These are phyloP conservation scores for Pythium coloratum DNA, from an alignment of 352 stramenopile species.

Conservation along the genomic window DNA sequence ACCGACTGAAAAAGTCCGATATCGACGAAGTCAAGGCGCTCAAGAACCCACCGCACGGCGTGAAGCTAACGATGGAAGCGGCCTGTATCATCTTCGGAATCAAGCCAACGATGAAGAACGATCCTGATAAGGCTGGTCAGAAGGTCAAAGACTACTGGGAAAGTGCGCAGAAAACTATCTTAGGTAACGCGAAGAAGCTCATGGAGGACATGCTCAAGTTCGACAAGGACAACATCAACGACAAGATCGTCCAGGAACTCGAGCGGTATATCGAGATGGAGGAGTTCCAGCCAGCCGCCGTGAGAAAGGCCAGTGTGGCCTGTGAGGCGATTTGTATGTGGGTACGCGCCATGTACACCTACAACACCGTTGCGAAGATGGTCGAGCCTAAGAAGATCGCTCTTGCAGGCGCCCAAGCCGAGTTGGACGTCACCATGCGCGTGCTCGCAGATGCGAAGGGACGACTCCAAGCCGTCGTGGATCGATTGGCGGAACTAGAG, in stretches of 20 bases:
- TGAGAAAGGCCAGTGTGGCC: slow-evolving; percentile 89
- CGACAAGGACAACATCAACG: slow-evolving; percentile 88
- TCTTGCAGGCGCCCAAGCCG: slow-evolving; percentile 74
- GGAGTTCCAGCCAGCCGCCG: slow-evolving; percentile 86
- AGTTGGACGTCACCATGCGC: slow-evolving; percentile 87
- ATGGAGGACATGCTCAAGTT: slow-evolving; percentile 91
- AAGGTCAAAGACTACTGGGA: slow-evolving; percentile 92
- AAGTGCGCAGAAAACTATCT: slow-evolving; percentile 84
- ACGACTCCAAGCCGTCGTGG: slow-evolving; percentile 77
- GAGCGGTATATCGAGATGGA: slow-evolving; percentile 91
- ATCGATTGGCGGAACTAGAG: slow-evolving; percentile 90
- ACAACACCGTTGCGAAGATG: slow-evolving; percentile 90
- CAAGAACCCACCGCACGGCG: slow-evolving; percentile 86
- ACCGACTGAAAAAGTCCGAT: slow-evolving; percentile 91
- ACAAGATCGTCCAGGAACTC: slow-evolving; percentile 87
- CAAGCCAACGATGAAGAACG: slow-evolving; percentile 87
- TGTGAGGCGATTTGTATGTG: slow-evolving; percentile 95
- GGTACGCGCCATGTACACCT: slow-evolving; percentile 93
- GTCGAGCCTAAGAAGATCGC: slow-evolving; percentile 93
- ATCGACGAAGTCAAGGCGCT: slow-evolving; percentile 93
- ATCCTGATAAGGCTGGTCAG: slow-evolving; percentile 89
- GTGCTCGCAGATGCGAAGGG: slow-evolving; percentile 87
- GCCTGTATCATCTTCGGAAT: slow-evolving; percentile 95
- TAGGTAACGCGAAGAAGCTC: slow-evolving; percentile 87
- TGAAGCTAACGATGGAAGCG: slow-evolving; percentile 90